phyloP scores from a whole-genome alignment of 2,329 filamentous ascomycete genomes.

The Coniochaeta ligniaria region DNA sequence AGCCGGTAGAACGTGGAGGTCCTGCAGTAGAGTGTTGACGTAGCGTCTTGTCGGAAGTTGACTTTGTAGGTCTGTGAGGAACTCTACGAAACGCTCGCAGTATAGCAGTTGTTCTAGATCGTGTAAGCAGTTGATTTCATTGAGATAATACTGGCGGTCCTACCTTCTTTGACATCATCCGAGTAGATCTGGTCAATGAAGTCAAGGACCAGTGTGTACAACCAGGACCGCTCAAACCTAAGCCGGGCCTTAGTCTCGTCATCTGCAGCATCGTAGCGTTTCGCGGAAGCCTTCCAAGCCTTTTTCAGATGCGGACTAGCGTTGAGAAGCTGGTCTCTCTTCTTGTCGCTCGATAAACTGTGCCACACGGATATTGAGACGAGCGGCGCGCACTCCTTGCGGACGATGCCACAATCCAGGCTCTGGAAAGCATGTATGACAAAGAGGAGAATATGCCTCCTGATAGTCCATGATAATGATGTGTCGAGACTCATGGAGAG shows the following conservation, averaged over 20 bases:
- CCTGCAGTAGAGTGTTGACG: constrained; percentile 79
- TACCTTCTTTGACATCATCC: constrained; percentile 38
- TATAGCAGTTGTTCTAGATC: constrained; percentile 62
- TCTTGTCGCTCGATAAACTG: constrained; percentile 72
- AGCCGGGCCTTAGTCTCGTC: constrained; percentile 70
- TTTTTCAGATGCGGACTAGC: constrained; percentile 72
- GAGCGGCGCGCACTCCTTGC: constrained; percentile 92
- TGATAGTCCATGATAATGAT: constrained; percentile 57
- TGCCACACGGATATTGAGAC: constrained; percentile 97
- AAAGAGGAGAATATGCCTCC: constrained; percentile 81
- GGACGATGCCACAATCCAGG: constrained; percentile 77
- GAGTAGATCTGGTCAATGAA: constrained; percentile 71
- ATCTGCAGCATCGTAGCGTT: constrained; percentile 83
- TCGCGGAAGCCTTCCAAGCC: constrained; percentile 80
- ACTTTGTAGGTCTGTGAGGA: constrained; percentile 83
- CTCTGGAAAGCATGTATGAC: constrained; percentile 91
- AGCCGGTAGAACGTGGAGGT: constrained; percentile 74
- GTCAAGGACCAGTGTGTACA: constrained; percentile 78
- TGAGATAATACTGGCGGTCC: constrained; percentile 7
- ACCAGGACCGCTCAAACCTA: constrained; percentile 88
- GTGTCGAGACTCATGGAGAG: constrained; percentile 77
- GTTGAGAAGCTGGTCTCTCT: constrained; percentile 66
- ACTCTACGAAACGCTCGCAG: constrained; percentile 88
- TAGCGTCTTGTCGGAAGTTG: constrained; percentile 92
- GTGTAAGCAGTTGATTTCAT: constrained; percentile 11